Percentiles rank a stretch among this genome's conserved stretches.
Conservation (phyloP, 208 protist species). For the Leishmania mexicana region DNA sequence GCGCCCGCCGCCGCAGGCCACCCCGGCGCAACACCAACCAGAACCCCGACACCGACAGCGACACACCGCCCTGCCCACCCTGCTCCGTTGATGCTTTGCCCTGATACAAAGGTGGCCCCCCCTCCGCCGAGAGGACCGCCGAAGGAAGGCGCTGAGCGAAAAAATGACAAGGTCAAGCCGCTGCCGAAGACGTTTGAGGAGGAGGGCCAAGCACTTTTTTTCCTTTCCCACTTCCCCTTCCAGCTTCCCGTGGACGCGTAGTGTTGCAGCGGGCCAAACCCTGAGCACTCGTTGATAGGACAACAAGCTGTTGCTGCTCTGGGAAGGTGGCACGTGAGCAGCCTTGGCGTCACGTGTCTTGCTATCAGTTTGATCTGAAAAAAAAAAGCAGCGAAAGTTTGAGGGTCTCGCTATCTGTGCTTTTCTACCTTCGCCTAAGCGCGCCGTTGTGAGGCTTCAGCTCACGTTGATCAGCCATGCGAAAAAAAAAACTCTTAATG, state of each 20-base stretch:
- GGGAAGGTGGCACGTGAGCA: background rate
- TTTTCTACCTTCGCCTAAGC: background rate
- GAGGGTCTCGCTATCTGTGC: background rate
- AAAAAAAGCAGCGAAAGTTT: background rate
- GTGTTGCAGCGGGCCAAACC: background rate
- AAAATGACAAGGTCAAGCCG: no score
- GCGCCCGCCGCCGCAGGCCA: no score
- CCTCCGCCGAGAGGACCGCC: no score
- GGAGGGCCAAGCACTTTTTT: no score
- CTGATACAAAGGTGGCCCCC: rapidly evolving
- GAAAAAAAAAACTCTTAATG: background rate
- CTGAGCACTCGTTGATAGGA: background rate
- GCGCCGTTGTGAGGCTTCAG: background rate
- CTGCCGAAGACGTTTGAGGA: no score
- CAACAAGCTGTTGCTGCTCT: background rate
- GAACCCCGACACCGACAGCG: background rate
- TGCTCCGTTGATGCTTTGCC: background rate
- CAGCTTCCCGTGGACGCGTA: no score
- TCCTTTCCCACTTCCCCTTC: no score
- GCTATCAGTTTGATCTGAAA: background rate
- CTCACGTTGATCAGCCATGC: background rate
- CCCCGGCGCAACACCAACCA: no score
- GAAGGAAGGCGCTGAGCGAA: no score
- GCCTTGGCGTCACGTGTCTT: background rate
- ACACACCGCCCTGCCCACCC: background rate